Base-by-base conservation (phyloP, 208 protist species). In the Leishmania arabica region DNA sequence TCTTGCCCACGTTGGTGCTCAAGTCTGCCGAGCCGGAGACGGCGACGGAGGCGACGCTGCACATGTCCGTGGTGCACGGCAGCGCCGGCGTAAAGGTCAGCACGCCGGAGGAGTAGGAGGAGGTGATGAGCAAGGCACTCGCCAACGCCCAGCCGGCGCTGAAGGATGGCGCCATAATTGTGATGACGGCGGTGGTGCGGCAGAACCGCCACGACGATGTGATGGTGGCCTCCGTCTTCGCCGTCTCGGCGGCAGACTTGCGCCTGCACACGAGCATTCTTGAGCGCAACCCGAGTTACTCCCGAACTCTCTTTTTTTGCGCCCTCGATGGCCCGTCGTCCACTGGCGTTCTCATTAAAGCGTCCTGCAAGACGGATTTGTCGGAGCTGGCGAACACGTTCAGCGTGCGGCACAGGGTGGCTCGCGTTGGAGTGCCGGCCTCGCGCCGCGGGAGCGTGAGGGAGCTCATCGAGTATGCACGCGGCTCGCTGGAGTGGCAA, bases 101-200 rank as follows among this genome's bases (percentile, higher is more conserved):
- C 68, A 89, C 27, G 45, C 42, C 37, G 9, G 47, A 73, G 24
- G 86, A 91, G 54, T 80, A 91, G 77, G 65, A 80, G 62, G 42
- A 54, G 17, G 79, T 60, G 19, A 42, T 95, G 13, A 45, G 82
- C 72, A 66, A 78, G 58, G 85, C 84, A 19, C 84, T 95, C 45
- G 56, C 68, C 13, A 77, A 83, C 51, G 86, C 91, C 34, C 68
- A 51, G 66, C 54, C 84, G 34, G 58, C 81, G 60, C 37, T 86
- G 31, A 85, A 73, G 77, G 64, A 84, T 11, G 78, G 84, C 80
- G 80, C 84, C 47, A 73, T 86, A 58, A 84, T 95, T 34, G 82
- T 92, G 53, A 81, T 83, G 73, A 91, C 82, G 17, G 88, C 86
- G 24, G 91, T 93, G 24, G 74, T 93, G 65, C 92, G 90, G 78